Evolutionary conservation across 495 filamentous ascomycete genomes (phyloP).

Genomic region (Penicillium ucsense): DNA sequence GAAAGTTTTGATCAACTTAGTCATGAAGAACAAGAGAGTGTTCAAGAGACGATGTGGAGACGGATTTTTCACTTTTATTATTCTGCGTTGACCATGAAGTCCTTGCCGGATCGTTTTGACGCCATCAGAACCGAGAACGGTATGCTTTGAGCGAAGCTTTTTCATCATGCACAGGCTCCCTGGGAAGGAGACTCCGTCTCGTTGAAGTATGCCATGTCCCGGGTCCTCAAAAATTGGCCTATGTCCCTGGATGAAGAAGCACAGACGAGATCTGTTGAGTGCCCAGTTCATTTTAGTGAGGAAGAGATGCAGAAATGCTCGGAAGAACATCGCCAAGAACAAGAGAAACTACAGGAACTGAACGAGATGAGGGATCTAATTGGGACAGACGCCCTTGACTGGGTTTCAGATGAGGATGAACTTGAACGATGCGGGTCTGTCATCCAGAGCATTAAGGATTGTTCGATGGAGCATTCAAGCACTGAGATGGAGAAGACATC

Average conservation of each 20-base stretch:
- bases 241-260: slow-evolving; percentile 6
- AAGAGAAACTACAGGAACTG: background rate
- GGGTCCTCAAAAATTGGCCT: slow-evolving; percentile 14
- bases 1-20: slow-evolving; percentile 12
- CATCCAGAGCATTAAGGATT: slow-evolving; percentile 13
- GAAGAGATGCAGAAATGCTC: slow-evolving; percentile 8
- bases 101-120: slow-evolving; percentile 20
- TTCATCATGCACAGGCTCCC: slow-evolving; percentile 10
- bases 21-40: slow-evolving; percentile 6
- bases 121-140: slow-evolving; percentile 10
- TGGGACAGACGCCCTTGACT: slow-evolving; percentile 16
- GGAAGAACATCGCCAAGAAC: background rate
- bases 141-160: slow-evolving; percentile 18
- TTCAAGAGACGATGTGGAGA: slow-evolving; percentile 17
- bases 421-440: slow-evolving; percentile 11
- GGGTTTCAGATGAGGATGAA: slow-evolving; percentile 18
- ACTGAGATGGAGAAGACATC: slow-evolving; percentile 15
- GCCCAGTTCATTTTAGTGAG: slow-evolving; percentile 11
- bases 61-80: slow-evolving; percentile 20
- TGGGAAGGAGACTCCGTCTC: slow-evolving; percentile 17
- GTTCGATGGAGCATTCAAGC: slow-evolving; percentile 16
- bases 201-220: slow-evolving; percentile 10
- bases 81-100: slow-evolving; percentile 15
- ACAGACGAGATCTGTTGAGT: slow-evolving; percentile 3
- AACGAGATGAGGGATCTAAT: background rate